Evolutionary conservation across 176 grass and related monocot species (phyloP), one percentile per base, ranked within the genome.

Genomic region (barley (Hordeum vulgare)): DNA sequence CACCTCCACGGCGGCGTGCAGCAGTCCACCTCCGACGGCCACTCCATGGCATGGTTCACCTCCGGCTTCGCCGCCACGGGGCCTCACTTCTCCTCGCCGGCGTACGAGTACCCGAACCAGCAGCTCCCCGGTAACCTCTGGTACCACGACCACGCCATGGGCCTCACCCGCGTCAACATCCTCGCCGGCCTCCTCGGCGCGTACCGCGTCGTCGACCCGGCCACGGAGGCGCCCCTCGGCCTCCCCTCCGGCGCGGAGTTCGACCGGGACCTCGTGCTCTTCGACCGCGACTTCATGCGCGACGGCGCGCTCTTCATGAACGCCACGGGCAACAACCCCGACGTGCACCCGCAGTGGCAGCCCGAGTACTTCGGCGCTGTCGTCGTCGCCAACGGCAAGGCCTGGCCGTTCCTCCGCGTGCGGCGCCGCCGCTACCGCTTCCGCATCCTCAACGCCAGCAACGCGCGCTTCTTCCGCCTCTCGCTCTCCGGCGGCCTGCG

Each of bases 1-100:
- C 95, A 97, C 81, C 90, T 94, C 60, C 95, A 97, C 81, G 95
- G 95, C 63, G 92, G 95, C 84, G 91, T 92, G 61, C 92, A 97
- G 24, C 85, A 89, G 28, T 87, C 95, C n/a, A 17, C 78, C 33
- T 94, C 88, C 10, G 95, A 97, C 41, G 95, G 92, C 45, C 82
- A 89, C 79, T 84, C 95, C 21, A 53, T 89, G 14, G 90, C 95
- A 0, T 97, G 95, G 95, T 97, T 90, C 90, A 97, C 92, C 34
- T 6, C 86, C 17, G 66, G 17, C 59, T 78, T 82, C 66, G 12
- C 75, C 27, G 34, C 81, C 84, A 90, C 39, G 14, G 95, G 95
- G 0, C 81, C 81, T 0, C 63, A 21, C 40, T 97, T 94, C 86
- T 33, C 79, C 0, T 73, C 84, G 2, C 56, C 90, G 71, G 2